A percentile compares a stretch with the other conserved stretches of the same genome.
Conservation (phyloP, 2,329 filamentous ascomycete species). For the Fusarium illudens region DNA sequence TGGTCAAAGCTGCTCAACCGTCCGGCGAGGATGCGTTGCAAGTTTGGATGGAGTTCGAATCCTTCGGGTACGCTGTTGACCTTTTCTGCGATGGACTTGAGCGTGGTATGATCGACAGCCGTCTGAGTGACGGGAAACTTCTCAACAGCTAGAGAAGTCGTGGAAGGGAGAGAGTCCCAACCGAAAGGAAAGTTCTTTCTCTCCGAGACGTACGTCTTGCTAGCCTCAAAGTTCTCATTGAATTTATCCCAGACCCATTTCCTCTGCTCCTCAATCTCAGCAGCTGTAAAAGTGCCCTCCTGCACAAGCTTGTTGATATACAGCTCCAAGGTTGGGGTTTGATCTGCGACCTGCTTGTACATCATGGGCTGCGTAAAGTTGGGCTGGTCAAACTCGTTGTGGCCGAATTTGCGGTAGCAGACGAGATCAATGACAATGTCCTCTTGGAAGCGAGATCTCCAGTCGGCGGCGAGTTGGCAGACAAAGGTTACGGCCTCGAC, state of each 20-base stretch:
- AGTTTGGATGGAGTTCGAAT: conserved; percentile 89
- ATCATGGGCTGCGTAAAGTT: conserved; percentile 98
- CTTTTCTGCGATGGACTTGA: conserved; percentile 81
- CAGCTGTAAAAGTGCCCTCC: conserved; percentile 93
- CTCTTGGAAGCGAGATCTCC: conserved; percentile 96
- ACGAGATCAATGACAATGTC: conserved; percentile 97
- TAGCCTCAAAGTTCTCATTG: conserved; percentile 93
- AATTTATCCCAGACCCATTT: conserved; percentile 99
- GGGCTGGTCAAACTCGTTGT: conserved; percentile 99
- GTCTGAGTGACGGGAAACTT: conserved; percentile 89
- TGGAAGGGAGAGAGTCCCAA: background rate
- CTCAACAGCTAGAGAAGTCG: conserved; percentile 74
- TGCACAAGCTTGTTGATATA: conserved; percentile 89
- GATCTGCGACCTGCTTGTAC: conserved; percentile 94
- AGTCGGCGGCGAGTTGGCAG: conserved; percentile 94
- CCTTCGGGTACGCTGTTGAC: conserved; percentile 81
- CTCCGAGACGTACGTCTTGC: conserved; percentile 93
- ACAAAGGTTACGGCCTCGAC: conserved; percentile 98
- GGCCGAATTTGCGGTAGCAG: conserved; percentile 97
- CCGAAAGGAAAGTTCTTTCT: conserved; percentile 91
- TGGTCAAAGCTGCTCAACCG: conserved; percentile 89
- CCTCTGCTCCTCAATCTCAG: conserved; percentile 97
- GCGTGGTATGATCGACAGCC: conserved; percentile 73
- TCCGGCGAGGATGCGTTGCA: conserved; percentile 91
- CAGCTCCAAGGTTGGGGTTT: conserved; percentile 83